phyloP scores from a whole-genome alignment of 257 asterid genomes.

The Solanum tarijense region DNA sequence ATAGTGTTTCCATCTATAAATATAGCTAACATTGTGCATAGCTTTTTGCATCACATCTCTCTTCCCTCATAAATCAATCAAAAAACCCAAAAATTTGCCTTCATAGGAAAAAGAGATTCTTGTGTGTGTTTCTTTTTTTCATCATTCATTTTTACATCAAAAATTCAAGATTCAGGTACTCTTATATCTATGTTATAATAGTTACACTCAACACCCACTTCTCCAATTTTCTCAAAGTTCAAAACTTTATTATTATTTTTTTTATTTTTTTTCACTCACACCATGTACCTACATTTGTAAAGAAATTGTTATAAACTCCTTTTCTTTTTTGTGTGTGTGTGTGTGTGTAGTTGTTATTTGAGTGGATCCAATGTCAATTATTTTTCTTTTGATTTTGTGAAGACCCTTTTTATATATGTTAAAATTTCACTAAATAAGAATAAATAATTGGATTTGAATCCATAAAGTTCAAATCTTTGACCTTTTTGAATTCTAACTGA shows the following conservation, averaged over 20 bases:
- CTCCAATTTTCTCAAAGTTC: background rate
- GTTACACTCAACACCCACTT: background rate
- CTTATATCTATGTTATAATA: background rate
- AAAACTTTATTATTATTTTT: background rate
- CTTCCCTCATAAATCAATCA: background rate
- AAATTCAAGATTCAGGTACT: conserved; percentile 1
- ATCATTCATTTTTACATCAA: background rate
- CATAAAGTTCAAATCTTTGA: background rate
- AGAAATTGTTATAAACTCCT: background rate
- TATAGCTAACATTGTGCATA: background rate
- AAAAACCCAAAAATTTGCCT: background rate
- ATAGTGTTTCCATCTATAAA: background rate
- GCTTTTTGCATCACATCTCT: background rate
- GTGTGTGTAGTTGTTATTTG: background rate
- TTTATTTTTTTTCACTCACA: background rate
- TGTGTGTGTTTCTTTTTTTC: background rate
- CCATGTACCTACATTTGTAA: background rate
- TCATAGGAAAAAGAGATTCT: background rate
- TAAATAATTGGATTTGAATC: background rate
- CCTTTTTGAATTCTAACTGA: background rate
- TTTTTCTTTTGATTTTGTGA: background rate
- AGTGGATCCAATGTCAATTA: background rate
- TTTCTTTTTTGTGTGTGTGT: too few relatives aligned
- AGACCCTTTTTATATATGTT: background rate
- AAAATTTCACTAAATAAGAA: too few relatives aligned